phyloP scores from a whole-genome alignment of 2,329 filamentous ascomycete species.

The Gaeumannomyces tritici region DNA sequence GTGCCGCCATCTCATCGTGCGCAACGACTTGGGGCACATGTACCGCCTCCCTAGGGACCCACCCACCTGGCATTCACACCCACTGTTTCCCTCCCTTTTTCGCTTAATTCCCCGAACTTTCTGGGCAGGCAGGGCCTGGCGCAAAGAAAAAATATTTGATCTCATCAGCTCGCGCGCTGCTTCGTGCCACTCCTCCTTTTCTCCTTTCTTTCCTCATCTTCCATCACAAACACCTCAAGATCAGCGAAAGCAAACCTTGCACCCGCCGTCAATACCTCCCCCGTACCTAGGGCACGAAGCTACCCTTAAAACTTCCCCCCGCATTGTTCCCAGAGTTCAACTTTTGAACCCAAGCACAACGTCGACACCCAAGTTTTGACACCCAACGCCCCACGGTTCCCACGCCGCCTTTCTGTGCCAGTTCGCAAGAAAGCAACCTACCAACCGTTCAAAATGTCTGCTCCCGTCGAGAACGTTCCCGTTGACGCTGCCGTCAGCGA shows the following conservation, averaged over 20 bases:
- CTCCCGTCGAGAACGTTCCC: constrained; percentile 59
- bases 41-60: not conserved
- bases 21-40: not conserved
- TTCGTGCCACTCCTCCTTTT: constrained; percentile 17
- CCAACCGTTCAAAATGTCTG: constrained; percentile 66
- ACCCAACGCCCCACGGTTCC: constrained; percentile 8
- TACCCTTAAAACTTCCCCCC: constrained; percentile 59
- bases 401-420: not conserved
- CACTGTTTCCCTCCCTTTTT: constrained; percentile 19
- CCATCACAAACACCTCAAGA: constrained; percentile 19
- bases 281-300: constrained; percentile 74
- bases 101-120: constrained; percentile 18
- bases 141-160: constrained; percentile 26
- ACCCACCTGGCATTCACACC: constrained; percentile 3
- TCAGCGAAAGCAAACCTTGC: constrained; percentile 22
- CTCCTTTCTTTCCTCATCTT: constrained; percentile 21
- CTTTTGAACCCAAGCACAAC: constrained; percentile 30
- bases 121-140: constrained; percentile 1
- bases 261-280: constrained; percentile 25
- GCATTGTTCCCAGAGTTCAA: constrained; percentile 68
- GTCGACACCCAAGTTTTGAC: constrained; percentile 22
- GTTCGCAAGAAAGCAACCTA: constrained; percentile 9
- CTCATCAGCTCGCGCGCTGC: constrained; percentile 16
- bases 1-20: not conserved
- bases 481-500: constrained; percentile 61